phyloP scores from a whole-genome alignment of 768 basidiomycete genomes.

The Lactarius indigo region DNA sequence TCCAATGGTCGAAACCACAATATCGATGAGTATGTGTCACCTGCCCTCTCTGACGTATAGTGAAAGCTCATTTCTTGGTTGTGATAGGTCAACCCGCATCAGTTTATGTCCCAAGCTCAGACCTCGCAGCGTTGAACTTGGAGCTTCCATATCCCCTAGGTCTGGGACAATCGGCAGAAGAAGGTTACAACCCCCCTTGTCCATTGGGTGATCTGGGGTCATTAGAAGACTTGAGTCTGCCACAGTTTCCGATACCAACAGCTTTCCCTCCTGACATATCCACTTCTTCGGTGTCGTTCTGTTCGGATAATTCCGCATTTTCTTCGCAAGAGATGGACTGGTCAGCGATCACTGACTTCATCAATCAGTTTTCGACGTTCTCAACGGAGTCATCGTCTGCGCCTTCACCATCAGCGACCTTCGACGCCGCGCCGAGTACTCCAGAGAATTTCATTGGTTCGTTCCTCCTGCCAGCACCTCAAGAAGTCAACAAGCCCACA shows the following conservation, averaged over 20 bases:
- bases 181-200: neutral
- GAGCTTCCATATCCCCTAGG: neutral
- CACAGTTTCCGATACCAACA: neutral
- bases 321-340: neutral
- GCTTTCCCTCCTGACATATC: neutral
- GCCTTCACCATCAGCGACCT: neutral
- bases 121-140: neutral
- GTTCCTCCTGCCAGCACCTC: neutral
- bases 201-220: neutral
- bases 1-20: neutral
- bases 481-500: neutral
- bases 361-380: neutral
- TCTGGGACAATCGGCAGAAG: neutral
- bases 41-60: neutral
- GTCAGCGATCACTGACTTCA: neutral
- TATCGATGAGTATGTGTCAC: neutral
- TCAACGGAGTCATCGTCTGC: neutral
- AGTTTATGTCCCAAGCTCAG: conserved; percentile 1
- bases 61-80: neutral
- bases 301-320: neutral
- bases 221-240: neutral
- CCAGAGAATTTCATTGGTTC: neutral
- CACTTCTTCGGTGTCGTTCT: neutral
- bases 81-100: neutral
- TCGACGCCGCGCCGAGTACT: neutral